Evolutionary conservation across 495 filamentous ascomycete genomes (phyloP), one percentile per base, ranked within the genome.

Genomic region (Cercophora sp.): DNA sequence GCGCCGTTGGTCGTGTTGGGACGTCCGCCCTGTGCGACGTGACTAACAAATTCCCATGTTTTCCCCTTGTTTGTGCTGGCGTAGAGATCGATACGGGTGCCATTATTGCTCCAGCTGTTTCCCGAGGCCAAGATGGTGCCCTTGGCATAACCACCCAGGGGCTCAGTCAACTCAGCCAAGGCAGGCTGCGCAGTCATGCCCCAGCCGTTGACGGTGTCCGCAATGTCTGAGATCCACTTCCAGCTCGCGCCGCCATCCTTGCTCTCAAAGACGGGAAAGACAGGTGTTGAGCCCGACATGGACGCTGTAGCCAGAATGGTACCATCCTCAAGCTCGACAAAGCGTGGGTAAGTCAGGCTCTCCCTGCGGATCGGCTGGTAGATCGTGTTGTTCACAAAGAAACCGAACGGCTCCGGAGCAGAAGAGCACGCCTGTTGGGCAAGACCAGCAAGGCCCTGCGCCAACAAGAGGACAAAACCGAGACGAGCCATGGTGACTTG

Each of bases 171-270:
- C 55, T 79, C 76, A 43, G 83, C 82, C 1, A 89, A 70, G 58
- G 80, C 80, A 0, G 86, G 86, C 61, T 89, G 85, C 48, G 85
- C 86, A 4, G 81, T 73, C 52, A 88, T 55, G 8, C 85, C 86
- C 61, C 76, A 80, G 36, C 77, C 76, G 54, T 86, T 85, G 19
- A 75, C 81, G 36, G 76, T 72, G 59, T 88, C 85, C 0, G 77
- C 70, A 11, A 88, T 78, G 23, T 73, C 70, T 13, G 82, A 80
- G 45, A 85, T 67, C 61, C 83, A 72, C 31, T 60, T 74, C 85
- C 85, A 89, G 6, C 76, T 82, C 19, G 72, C 66, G 2, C 85
- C 86, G 19, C 68, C 61, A 59, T 88, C 84, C 22, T 63, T 69
- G 35, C 81, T 85, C 45, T 78, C 70, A 60, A 81, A 88, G 58